Percentiles rank a stretch among this genome's conserved stretches.
These are phyloP conservation scores for Backusella liffmaniae DNA, from an alignment of 192 early-diverging fungal species.

Conservation along the genomic window DNA sequence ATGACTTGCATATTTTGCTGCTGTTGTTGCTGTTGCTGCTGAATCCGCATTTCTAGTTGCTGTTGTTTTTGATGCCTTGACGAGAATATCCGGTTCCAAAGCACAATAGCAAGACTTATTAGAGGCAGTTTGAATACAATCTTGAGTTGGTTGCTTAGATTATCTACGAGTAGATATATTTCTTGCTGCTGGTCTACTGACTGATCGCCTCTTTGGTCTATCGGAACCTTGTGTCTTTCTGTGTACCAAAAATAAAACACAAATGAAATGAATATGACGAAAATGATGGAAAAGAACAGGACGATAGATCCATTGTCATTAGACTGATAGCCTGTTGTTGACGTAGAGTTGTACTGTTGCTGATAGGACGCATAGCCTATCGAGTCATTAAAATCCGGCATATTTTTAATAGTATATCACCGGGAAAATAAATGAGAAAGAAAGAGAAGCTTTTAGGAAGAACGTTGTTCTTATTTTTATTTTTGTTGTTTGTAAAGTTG, in stretches of 20 bases:
- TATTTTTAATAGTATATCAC: not conserved
- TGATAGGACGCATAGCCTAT: constrained; percentile 37
- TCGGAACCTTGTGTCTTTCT: constrained; percentile 36
- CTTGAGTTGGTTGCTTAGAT: constrained; percentile 30
- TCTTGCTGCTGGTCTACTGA: constrained; percentile 33
- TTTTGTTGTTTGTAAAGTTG: not conserved
- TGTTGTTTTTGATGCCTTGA: not conserved
- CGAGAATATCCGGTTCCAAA: constrained; percentile 18
- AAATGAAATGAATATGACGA: constrained; percentile 31
- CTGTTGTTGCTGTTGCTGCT: not conserved
- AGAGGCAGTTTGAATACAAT: constrained; percentile 32
- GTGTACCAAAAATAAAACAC: constrained; percentile 42
- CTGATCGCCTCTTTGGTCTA: constrained; percentile 29
- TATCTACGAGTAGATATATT: constrained; percentile 36
- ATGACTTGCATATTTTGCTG: not conserved
- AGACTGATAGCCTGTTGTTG: constrained; percentile 14
- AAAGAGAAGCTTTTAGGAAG: not conserved
- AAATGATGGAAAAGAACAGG: constrained; percentile 35
- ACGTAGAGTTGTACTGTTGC: constrained; percentile 30
- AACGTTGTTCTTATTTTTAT: not conserved
- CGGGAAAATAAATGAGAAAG: not conserved
- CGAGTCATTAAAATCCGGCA: constrained; percentile 12
- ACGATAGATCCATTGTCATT: constrained; percentile 37
- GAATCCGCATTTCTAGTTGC: not conserved
- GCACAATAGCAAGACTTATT: constrained; percentile 18